A percentile compares a stretch with the other conserved stretches of the same genome.
These are phyloP conservation scores for Pestalotiopsis sp. DNA, from an alignment of 2,329 filamentous ascomycete genomes.

Conservation along the genomic window DNA sequence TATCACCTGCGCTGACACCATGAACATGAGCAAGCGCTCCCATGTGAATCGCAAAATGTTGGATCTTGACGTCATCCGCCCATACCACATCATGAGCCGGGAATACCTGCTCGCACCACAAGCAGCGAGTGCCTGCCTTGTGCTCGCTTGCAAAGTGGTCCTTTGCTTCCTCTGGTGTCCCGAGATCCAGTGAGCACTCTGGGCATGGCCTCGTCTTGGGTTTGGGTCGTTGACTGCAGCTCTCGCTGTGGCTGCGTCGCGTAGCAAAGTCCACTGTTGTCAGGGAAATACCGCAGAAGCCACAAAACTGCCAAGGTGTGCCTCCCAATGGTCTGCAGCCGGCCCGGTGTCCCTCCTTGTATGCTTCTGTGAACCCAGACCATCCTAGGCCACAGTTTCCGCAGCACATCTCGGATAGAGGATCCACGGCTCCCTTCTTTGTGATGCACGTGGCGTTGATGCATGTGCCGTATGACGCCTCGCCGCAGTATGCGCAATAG, in stretches of 20 bases:
- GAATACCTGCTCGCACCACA: constrained; percentile 8
- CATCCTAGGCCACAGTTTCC: background rate
- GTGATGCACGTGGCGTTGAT: background rate
- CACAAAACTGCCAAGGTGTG: background rate
- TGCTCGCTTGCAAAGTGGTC: background rate
- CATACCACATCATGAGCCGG: background rate
- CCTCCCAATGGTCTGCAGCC: constrained; percentile 1
- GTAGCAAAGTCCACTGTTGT: background rate
- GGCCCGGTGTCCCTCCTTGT: background rate
- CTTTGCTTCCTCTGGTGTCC: background rate
- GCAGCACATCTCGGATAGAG: background rate
- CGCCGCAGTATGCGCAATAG: background rate
- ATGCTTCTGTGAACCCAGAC: background rate
- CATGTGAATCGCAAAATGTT: constrained; percentile 13
- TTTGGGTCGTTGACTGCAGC: background rate
- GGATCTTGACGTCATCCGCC: background rate
- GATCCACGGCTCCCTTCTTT: background rate
- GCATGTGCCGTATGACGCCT: background rate
- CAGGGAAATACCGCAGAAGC: constrained; percentile 8
- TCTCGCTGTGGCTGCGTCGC: background rate
- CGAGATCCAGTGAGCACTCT: background rate
- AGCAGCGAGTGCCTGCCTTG: background rate
- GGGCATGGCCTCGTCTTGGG: background rate
- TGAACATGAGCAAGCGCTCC: background rate
- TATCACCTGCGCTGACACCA: background rate